Evolutionary conservation across 192 early-diverging fungal species (phyloP), one percentile per base, ranked within the genome.

Genomic region (Linnemannia hyalina): DNA sequence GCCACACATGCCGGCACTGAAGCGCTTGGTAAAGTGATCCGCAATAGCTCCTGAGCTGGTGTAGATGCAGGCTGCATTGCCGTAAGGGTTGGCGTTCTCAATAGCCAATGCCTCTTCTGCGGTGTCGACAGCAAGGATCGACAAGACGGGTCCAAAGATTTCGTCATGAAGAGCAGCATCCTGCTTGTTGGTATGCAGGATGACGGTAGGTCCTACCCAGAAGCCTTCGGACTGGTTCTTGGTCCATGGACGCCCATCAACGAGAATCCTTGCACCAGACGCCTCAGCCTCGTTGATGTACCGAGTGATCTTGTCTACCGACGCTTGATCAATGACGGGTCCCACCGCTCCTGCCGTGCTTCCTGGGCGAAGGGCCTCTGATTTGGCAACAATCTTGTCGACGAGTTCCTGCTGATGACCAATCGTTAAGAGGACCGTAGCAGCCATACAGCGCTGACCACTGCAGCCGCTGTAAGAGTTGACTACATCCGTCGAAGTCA

Each of bases 81-180:
- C 94, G 68, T 94, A 93, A 18, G 75, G 84, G 65, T 94, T 95
- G 23, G 91, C 92, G 68, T 95, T 96, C 87, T 96, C 96, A 26
- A 97, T 91, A 11, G 73, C 91, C 68, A 97, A 77, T 0, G 96
- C 96, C 75, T 94, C 92, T 38, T 94, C 93, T 29, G 89, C 84
- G 76, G 60, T 82, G 10, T 82, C 74, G 68, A 91, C 91, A 20
- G 90, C 88, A 78, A 93, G 88, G 60, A 97, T 90, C 41, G 92
- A 93, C 70, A 97, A 82, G 10, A 95, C 94, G 0, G 96, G 96
- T 11, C 96, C 96, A 91, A 97, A 97, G 73, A 97, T 96, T 90
- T 97, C 96, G 69, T 93, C 91, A 69, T 93, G 91, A 80, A 96
- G 88, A 38, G 95, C 95, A 15, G 78, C 57, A 73, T 96, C 95